Evolutionary conservation across 176 grass and related monocot species (phyloP), one percentile per base, ranked within the genome.

Genomic region (Themeda triandra): DNA sequence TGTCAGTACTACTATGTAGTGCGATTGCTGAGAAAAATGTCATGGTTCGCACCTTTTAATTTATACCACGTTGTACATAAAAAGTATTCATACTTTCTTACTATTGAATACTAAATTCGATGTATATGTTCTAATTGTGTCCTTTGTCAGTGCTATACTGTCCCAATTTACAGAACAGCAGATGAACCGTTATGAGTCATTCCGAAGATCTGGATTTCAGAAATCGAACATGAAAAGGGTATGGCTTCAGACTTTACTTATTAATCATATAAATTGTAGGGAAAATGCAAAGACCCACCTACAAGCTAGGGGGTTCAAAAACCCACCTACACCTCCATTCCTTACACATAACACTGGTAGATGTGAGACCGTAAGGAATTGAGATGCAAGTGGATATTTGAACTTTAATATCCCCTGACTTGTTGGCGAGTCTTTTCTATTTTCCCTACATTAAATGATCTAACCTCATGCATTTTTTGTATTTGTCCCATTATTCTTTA

Each of bases 201-300:
- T 92, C 80, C 82, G 93, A 30, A 87, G 93, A 89, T 94, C 93
- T 70, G 92, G 90, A 82, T 94, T 96, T 60, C 83, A 83, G 67
- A 99, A 99, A 91, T 73, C 88, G 82, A 91, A 94, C 84, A 94
- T 98, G 85, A 98, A 80, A 89, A 95, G 85, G 85, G 97, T 99
- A 86, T 73, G 84, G 10, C 36, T 28, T 42, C 66, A 35, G n/a
- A n/a, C 33, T 35, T 35, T 5, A 28, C 32, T 54, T 17, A 33
- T 17, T 24, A 28, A 79, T 75, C 32, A 44, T 35, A 30, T 73
- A 73, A 78, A 59, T 42, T 36, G 15, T 62, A 27, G 58, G n/a
- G 58, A 5, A 62, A 62, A 62, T 62, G 58, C n/a, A 25, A 60
- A 60, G n/a, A 25, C n/a, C 23, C 56, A 60, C 9, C 3, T 60